Percentiles rank a stretch among this genome's conserved stretches.
Conservation (phyloP, 2,329 filamentous ascomycete genomes). For the Fusarium sp. region DNA sequence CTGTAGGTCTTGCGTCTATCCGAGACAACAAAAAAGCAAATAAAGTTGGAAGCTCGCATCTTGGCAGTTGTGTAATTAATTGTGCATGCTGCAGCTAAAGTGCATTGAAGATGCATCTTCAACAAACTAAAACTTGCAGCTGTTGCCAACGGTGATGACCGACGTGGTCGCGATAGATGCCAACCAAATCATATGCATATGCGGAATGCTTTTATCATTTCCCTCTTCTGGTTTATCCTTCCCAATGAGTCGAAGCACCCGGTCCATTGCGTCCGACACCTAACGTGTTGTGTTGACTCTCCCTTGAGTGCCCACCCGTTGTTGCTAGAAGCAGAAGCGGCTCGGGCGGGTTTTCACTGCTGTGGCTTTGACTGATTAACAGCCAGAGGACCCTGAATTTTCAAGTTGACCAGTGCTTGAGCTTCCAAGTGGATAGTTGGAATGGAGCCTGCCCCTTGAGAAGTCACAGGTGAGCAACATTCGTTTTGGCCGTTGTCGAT, state of each 20-base stretch:
- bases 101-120: conserved; percentile 1
- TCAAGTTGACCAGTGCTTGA: neutral
- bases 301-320: conserved; percentile 6
- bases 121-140: conserved; percentile 7
- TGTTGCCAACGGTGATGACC: conserved; percentile 33
- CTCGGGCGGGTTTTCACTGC: conserved; percentile 28
- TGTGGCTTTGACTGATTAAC: neutral
- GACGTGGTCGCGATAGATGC: conserved; percentile 31
- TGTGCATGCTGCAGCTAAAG: conserved; percentile 12
- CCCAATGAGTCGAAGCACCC: neutral
- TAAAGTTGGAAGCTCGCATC: conserved; percentile 13
- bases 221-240: neutral
- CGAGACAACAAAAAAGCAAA: conserved; percentile 25
- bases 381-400: conserved; percentile 21
- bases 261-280: neutral
- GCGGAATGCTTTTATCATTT: neutral
- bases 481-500: conserved; percentile 1
- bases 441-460: conserved; percentile 4
- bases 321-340: conserved; percentile 17
- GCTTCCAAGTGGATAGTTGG: conserved; percentile 2
- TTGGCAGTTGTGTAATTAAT: conserved; percentile 17
- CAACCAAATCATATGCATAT: neutral
- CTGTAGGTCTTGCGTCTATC: conserved; percentile 10
- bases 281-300: neutral
- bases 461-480: conserved; percentile 8